Evolutionary conservation across 108 stramenopile species (phyloP).

Genomic region (Skeletonema potamos): DNA sequence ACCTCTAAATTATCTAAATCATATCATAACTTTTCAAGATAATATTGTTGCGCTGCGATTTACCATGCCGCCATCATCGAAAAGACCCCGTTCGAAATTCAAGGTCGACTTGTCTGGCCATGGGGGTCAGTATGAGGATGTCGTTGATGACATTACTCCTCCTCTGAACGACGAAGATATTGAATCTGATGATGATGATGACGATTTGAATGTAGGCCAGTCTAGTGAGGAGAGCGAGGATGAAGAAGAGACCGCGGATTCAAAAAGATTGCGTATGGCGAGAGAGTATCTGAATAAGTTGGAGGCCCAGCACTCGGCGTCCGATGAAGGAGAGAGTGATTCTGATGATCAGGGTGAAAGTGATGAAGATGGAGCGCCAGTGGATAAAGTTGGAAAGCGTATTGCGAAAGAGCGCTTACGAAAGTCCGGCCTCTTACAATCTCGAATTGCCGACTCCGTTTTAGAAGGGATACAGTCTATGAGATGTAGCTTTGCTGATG

Average conservation of each 20-base stretch:
- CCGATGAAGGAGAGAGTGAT: slow-evolving; percentile 27
- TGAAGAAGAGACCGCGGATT: slow-evolving; percentile 79
- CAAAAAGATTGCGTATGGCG: slow-evolving; percentile 79
- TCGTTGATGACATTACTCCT: slow-evolving; percentile 3
- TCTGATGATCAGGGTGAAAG: slow-evolving; percentile 44
- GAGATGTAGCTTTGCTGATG: slow-evolving; percentile 4
- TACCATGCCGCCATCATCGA: neutral
- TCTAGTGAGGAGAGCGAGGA: slow-evolving; percentile 46
- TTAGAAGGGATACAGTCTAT: slow-evolving; percentile 33
- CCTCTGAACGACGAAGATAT: slow-evolving; percentile 34
- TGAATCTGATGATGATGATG: slow-evolving; percentile 45
- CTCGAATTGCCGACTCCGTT: slow-evolving; percentile 60
- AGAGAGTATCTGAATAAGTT: slow-evolving; percentile 77
- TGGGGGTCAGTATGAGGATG: slow-evolving; percentile 30
- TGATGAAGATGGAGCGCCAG: slow-evolving; percentile 39
- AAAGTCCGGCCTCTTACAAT: slow-evolving; percentile 65
- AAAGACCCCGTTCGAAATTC: slow-evolving; percentile 14
- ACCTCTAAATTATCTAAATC: no score
- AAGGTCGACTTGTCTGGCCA: slow-evolving; percentile 37
- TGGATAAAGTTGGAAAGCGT: slow-evolving; percentile 46
- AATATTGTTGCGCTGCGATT: no score
- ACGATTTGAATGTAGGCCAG: slow-evolving; percentile 32
- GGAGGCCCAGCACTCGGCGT: slow-evolving; percentile 42
- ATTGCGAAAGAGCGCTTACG: slow-evolving; percentile 57
- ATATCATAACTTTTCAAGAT: no score